These are phyloP conservation scores for Lachancea lanzarotensis DNA, from an alignment of 805 yeast genomes.

Conservation along the genomic window DNA sequence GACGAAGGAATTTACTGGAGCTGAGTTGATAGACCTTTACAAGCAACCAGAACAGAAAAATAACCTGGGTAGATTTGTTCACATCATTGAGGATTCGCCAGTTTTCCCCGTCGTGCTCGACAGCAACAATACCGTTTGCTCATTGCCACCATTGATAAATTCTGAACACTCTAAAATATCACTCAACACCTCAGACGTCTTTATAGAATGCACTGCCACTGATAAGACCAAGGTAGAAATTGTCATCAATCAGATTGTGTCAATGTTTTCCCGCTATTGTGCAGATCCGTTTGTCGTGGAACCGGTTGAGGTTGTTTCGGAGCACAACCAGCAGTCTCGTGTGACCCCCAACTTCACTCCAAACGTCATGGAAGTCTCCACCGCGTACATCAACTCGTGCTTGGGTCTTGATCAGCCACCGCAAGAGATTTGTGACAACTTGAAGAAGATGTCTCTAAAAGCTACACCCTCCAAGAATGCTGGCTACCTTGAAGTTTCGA, in stretches of 20 bases:
- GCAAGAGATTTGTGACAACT: slow-evolving; percentile 58
- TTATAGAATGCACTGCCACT: slow-evolving; percentile 91
- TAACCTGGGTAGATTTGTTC: slow-evolving; percentile 82
- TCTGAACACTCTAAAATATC: slow-evolving; percentile 85
- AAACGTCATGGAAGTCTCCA: slow-evolving; percentile 66
- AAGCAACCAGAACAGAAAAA: slow-evolving; percentile 62
- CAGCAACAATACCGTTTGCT: slow-evolving; percentile 66
- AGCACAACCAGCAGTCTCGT: slow-evolving; percentile 72
- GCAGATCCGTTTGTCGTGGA: slow-evolving; percentile 77
- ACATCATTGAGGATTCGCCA: slow-evolving; percentile 80
- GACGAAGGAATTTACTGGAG: slow-evolving; percentile 62
- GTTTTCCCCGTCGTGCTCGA: slow-evolving; percentile 89
- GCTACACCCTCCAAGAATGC: slow-evolving; percentile 49
- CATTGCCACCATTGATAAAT: slow-evolving; percentile 96
- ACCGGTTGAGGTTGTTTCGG: slow-evolving; percentile 79
- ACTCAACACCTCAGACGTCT: slow-evolving; percentile 76
- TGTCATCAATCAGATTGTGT: slow-evolving; percentile 85
- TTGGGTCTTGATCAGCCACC: slow-evolving; percentile 73
- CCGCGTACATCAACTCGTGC: slow-evolving; percentile 83
- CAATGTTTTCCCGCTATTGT: slow-evolving; percentile 92
- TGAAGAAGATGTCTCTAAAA: slow-evolving; percentile 73
- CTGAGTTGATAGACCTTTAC: slow-evolving; percentile 79
- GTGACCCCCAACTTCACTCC: slow-evolving; percentile 66
- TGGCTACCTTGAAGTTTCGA: slow-evolving; percentile 47
- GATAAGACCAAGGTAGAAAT: slow-evolving; percentile 91